phyloP scores from a whole-genome alignment of 2,329 filamentous ascomycete genomes.

The Fonsecaea pedrosoi region DNA sequence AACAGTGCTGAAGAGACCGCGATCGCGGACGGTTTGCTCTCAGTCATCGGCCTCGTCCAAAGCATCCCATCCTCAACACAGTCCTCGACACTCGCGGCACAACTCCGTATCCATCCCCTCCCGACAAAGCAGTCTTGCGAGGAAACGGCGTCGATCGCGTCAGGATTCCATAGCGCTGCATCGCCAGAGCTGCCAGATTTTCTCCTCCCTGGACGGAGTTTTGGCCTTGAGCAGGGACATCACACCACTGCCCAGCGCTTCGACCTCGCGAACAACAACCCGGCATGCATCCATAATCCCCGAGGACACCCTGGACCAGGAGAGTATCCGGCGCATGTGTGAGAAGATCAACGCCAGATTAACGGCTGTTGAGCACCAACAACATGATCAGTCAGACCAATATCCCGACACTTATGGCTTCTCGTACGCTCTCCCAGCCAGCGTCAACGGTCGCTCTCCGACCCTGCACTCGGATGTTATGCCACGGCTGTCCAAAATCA shows the following conservation, averaged over 20 bases:
- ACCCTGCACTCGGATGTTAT: not conserved
- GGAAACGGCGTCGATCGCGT: conserved; percentile 10
- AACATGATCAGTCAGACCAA: not conserved
- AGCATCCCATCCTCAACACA: not conserved
- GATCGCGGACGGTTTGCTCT: conserved; percentile 4
- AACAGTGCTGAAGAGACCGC: not conserved
- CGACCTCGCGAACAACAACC: conserved; percentile 23
- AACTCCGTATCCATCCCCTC: conserved; percentile 19
- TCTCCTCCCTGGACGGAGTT: conserved; percentile 31
- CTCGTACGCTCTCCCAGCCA: conserved; percentile 4
- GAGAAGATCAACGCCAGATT: conserved; percentile 27
- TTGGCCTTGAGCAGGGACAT: conserved; percentile 28
- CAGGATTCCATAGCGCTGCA: conserved; percentile 26
- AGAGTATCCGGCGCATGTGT: conserved; percentile 16
- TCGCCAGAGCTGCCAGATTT: conserved; percentile 30
- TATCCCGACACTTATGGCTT: conserved; percentile 4
- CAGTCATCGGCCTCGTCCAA: not conserved
- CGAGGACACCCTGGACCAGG: conserved; percentile 4
- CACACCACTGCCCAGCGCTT: conserved; percentile 28
- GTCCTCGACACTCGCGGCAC: conserved; percentile 15
- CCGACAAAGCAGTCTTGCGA: conserved; percentile 26
- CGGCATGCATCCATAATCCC: conserved; percentile 27
- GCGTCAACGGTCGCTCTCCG: conserved; percentile 1
- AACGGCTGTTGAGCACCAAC: not conserved
- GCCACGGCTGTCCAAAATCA: not conserved